A percentile compares a stretch with the other conserved stretches of the same genome.
Conservation (phyloP, 2,329 filamentous ascomycete species). For the Monosporascus sp. region DNA sequence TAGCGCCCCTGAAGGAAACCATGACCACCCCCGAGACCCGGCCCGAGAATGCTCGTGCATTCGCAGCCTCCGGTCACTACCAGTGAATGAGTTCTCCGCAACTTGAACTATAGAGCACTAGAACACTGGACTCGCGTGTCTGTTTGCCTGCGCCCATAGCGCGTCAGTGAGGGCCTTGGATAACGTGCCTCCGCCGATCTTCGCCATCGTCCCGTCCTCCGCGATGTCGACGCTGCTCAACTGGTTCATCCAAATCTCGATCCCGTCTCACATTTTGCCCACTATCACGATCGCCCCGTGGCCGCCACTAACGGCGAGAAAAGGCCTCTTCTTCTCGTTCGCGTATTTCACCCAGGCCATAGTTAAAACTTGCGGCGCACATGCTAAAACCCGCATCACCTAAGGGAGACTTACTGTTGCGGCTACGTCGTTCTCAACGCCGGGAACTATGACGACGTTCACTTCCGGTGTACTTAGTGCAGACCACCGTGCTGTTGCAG, state of each 20-base stretch:
- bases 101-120: not conserved
- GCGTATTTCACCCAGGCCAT: conserved; percentile 33
- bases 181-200: conserved; percentile 32
- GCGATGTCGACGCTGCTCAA: conserved; percentile 30
- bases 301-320: conserved; percentile 31
- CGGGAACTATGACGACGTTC: conserved; percentile 41
- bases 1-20: conserved; percentile 48
- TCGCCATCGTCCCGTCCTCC: conserved; percentile 29
- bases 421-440: conserved; percentile 43
- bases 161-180: conserved; percentile 30
- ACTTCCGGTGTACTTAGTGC: conserved; percentile 35
- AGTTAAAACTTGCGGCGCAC: not conserved
- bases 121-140: conserved; percentile 21
- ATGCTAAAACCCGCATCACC: accelerated
- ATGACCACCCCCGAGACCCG: conserved; percentile 52
- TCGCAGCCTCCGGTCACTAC: conserved; percentile 38
- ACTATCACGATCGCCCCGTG: conserved; percentile 34
- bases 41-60: conserved; percentile 40
- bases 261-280: conserved; percentile 32
- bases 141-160: conserved; percentile 38
- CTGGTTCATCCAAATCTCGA: conserved; percentile 33
- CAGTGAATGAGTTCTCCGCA: not conserved
- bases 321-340: conserved; percentile 29
- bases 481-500: conserved; percentile 40
- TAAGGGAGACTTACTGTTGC: conserved; percentile 33